Conservation (phyloP, 2,329 filamentous ascomycete genomes). For the Macroventuria anomochaeta region DNA sequence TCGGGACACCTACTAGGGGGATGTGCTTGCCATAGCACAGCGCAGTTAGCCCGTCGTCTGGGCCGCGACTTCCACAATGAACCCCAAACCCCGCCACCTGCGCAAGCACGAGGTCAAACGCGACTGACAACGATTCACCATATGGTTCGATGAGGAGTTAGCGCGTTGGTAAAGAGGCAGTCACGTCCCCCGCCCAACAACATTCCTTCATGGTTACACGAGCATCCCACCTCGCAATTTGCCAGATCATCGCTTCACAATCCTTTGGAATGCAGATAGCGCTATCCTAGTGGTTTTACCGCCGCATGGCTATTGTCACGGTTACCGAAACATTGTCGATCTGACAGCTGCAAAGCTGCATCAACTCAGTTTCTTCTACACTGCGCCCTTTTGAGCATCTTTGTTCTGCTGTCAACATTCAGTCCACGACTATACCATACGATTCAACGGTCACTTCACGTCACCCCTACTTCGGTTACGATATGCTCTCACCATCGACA, state of each 20-base stretch:
- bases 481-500: slow-evolving; percentile 2
- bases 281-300: slow-evolving; percentile 2
- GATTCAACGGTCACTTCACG: not conserved
- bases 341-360: slow-evolving; percentile 8
- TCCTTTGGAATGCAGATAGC: slow-evolving; percentile 15
- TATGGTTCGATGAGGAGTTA: not conserved
- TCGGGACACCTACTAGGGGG: not conserved
- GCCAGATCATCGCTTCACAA: slow-evolving; percentile 4
- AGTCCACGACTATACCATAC: not conserved
- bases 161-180: not conserved
- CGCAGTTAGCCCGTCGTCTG: not conserved
- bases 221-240: slow-evolving; percentile 6
- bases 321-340: slow-evolving; percentile 10
- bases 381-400: not conserved
- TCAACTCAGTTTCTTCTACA: slow-evolving; percentile 1
- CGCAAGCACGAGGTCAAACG: slow-evolving; percentile 1
- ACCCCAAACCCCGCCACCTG: not conserved
- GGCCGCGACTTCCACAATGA: not conserved
- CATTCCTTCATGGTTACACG: slow-evolving; percentile 16
- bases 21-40: not conserved
- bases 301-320: slow-evolving; percentile 16
- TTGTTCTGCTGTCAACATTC: not conserved
- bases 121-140: slow-evolving; percentile 1
- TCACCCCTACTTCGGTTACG: not conserved
- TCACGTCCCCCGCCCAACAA: slow-evolving; percentile 1